Evolutionary conservation across 305 asterid genomes (phyloP), one percentile per base, ranked within the genome.

Genomic region (Striga hermonthica): DNA sequence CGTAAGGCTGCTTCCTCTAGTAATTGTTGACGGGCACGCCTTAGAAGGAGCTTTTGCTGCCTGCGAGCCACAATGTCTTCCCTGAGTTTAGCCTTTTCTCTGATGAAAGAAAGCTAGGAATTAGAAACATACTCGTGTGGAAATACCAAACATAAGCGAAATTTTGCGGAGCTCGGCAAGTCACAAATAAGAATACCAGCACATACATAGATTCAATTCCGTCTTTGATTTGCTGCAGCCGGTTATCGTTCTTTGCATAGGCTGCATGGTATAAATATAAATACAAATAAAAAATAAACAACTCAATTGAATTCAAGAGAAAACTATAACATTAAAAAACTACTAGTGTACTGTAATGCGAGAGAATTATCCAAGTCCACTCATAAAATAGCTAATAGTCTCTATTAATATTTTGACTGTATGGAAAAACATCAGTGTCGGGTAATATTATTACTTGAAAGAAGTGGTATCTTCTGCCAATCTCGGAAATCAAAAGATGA

Each of bases 1-100:
- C 84, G 89, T 69, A 80, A 71, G 80, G 97, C 86, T 67, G 99
- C 89, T 73, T 93, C 95, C 76, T 93, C 99, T 66, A 85, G 64
- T 68, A 70, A 82, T 48, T 86, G 84, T 69, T 84, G 88, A 14
- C 99, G 97, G 38, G 86, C 84, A 65, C 74, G 84, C 80, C 87
- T 90, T 61, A 79, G 16, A 47, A 82, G 82, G 72, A 88, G 86
- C 84, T 86, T 88, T 72, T 82, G 87, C 68, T 88, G 99, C 86
- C 92, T 84, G 62, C 92, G 97, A 68, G 87, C 91, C 62, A 70
- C 80, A 68, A 93, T 84, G 64, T 93, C 95, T 71, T 88, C 95
- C 80, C 83, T 76, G 69, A 90, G 83, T 72, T 83, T 83, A 66
- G 85, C 83, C 81, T 83, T 90, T 75, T 93, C 96, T 72, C 99